phyloP scores from a whole-genome alignment of 306 rosid species.

The Sicyos edulis region DNA sequence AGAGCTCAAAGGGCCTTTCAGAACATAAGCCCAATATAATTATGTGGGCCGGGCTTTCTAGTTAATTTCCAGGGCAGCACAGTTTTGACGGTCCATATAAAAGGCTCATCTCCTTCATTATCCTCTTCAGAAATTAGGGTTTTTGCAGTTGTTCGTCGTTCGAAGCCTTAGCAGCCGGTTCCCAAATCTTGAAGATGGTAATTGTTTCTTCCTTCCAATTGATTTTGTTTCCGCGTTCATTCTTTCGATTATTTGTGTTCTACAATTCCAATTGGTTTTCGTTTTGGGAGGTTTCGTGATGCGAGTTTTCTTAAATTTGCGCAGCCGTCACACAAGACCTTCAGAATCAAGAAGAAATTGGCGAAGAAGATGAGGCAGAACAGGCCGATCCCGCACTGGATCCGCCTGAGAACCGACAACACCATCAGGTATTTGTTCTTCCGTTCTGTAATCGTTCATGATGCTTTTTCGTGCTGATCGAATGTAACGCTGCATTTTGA shows the following conservation, averaged over 20 bases:
- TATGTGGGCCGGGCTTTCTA: neutral
- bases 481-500: neutral
- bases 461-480: no score
- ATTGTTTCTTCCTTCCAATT: neutral
- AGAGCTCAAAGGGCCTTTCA: neutral
- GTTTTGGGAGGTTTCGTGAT: slow-evolving; percentile 4
- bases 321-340: slow-evolving; percentile 90
- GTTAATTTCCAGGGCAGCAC: neutral
- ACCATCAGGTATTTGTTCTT: neutral
- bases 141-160: neutral
- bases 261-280: neutral
- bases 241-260: neutral
- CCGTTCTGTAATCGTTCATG: neutral
- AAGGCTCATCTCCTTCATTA: neutral
- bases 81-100: neutral
- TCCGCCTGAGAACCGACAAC: slow-evolving; percentile 30
- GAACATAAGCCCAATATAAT: neutral
- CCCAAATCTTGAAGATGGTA: slow-evolving; percentile 5
- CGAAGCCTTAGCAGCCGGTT: slow-evolving; percentile 3
- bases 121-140: neutral
- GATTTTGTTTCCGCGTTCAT: neutral
- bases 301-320: neutral
- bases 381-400: slow-evolving; percentile 90
- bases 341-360: slow-evolving; percentile 77
- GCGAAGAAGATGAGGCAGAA: slow-evolving; percentile 97